Base-by-base conservation (phyloP, 176 grass and related monocot species). In the Oropetium thomaeum region DNA sequence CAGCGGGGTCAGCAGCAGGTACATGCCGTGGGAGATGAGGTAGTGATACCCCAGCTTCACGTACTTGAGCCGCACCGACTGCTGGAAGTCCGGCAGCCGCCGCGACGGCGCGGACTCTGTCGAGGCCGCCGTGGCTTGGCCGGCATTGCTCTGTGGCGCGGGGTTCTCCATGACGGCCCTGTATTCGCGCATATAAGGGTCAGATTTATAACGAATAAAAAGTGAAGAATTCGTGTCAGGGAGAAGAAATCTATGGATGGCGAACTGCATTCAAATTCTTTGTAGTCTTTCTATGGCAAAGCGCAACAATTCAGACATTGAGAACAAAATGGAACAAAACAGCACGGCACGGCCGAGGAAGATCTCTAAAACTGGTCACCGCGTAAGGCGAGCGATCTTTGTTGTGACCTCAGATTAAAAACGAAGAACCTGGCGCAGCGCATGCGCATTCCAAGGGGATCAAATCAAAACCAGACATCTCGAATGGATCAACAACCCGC, bases 41-140 rank as follows among this genome's bases (percentile, higher is more conserved):
- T 98, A 79, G 73, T 98, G 96, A 79, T 98, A 98, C 4, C 91
- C 91, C 38, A 98, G 74, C 81, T 98, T 98, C 63, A 98, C 96
- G 71, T 98, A 98, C 84, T 98, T 98, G 54, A 98, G 91, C 30
- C 82, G 81, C 67, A 92, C 93, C 2, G 93, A 92, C 84, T 96
- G 89, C 79, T 77, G 90, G 89, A 96, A 96, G 67, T 92, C 89
- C 28, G 89, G 93, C 49, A 96, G 67, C 3, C 69, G 69, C 6
- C 83, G 52, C 41, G 83, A 86, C 55, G 88, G 55, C 54, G 86
- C 75, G 35, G 75, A 45, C 52, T 11, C 51, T 3, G 19, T 31
- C 12, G 17, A 61, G 8, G 27, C 79, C 20, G 23, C 23, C 49
- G 23, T 9, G 41, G 39, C 10, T n/a, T n/a, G n/a, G 12, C 26